Evolutionary conservation across 495 filamentous ascomycete species (phyloP).

Genomic region (Penicillium maclennaniae): DNA sequence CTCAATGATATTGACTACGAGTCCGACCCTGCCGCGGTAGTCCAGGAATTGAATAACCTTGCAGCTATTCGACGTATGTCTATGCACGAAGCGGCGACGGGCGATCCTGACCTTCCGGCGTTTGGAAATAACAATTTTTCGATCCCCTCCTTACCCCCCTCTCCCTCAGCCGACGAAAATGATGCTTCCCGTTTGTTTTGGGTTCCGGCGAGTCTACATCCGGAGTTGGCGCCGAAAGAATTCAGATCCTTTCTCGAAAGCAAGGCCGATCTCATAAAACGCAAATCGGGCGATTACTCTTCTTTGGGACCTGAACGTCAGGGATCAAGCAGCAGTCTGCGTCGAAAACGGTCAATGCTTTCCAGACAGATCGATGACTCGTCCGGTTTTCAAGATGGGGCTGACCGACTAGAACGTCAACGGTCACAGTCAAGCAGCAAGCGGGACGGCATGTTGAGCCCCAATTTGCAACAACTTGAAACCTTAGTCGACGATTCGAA

Average conservation of each 20-base stretch:
- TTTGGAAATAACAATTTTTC: conserved; percentile 59
- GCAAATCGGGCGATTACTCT: conserved; percentile 71
- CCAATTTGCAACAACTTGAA: conserved; percentile 67
- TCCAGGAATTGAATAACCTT: conserved; percentile 91
- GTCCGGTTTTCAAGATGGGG: conserved; percentile 78
- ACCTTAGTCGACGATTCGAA: conserved; percentile 76
- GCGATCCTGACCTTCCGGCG: conserved; percentile 87
- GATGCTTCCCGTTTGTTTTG: conserved; percentile 88
- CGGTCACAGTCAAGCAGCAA: conserved; percentile 51
- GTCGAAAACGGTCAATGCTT: conserved; percentile 93
- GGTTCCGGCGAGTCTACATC: conserved; percentile 93
- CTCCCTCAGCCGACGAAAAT: conserved; percentile 70
- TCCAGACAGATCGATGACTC: conserved; percentile 82
- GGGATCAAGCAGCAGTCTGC: conserved; percentile 59
- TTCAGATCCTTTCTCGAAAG: conserved; percentile 97
- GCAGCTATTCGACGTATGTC: conserved; percentile 96
- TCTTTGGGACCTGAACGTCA: conserved; percentile 58
- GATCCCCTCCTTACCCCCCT: conserved; percentile 71
- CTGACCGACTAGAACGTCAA: conserved; percentile 76
- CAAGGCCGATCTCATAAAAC: conserved; percentile 80
- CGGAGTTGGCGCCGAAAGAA: conserved; percentile 90
- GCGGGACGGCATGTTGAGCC: conserved; percentile 52
- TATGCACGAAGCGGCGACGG: conserved; percentile 91
- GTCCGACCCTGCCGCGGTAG: conserved; percentile 84
- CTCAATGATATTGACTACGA: conserved; percentile 91